Evolutionary conservation across 495 filamentous ascomycete species (phyloP), one percentile per base, ranked within the genome.

Genomic region (Aspergillus bridgeri): DNA sequence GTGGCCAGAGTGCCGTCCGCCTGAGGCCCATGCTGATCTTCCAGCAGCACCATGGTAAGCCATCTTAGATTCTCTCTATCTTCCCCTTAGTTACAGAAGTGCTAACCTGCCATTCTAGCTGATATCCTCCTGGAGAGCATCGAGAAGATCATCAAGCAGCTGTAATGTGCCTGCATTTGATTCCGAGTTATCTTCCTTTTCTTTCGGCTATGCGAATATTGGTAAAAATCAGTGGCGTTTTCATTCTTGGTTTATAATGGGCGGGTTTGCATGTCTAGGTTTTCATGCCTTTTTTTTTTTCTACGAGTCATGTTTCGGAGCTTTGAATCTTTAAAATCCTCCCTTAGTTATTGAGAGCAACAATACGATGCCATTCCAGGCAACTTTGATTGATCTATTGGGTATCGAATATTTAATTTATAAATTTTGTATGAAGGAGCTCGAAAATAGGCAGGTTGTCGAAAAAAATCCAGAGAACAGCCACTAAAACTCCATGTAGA

Each of bases 1-100:
- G 84, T 65, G 95, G 94, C 18, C 82, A 81, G 68, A 78, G 65
- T 44, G 92, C 94, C 25, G 88, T 98, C 27, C 79, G 94, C 62
- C 74, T 98, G 74, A 77, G 94, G 70, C 94, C 94, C 48, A 98
- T 98, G 94, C 76, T 98, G 65, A 85, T 96, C 63, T 98, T 98
- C 82, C 87, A 96, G 83, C 83, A 91, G 79, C 84, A 90, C 69
- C 94, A 98, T 78, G 94, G 87, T 72, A 80, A 83, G 81, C 75
- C n/a, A n/a, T 61, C 17, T 51, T 38, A 15, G 21, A 57, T 54
- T 54, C 13, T 49, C 45, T 3, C 44, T 6, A 55, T 44, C 25
- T 58, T 27, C 21, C 5, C 17, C 2, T 2, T 29, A 42, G 18
- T 6, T 20, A 47, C 45, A 47, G 22, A 47, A 20, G 33, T 44